Evolutionary conservation across 768 basidiomycete species (phyloP), one percentile per base, ranked within the genome.

Genomic region (Leccinum sublutescens): DNA sequence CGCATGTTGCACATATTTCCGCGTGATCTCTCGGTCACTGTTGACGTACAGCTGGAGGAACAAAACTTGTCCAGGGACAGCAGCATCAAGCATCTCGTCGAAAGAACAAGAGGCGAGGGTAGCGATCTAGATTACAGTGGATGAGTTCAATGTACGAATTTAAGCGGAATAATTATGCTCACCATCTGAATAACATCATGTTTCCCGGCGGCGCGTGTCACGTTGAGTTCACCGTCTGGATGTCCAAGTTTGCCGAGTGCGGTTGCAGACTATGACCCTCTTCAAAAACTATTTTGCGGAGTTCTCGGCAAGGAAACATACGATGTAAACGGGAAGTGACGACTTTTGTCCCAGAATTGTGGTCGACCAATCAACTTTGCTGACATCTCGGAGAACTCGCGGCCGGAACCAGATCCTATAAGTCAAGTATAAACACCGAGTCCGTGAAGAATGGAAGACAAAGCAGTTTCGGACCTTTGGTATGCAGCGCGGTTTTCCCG

Each of bases 101-200:
- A 98, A 97, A 0, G 93, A 91, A 73, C 95, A 98, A 0, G 92
- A 95, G 0, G 96, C 93, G 19, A 98, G 79, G 0, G 97, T 98
- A 2, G 95, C 93, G 55, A 98, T 95, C 95, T 95, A 34, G 34
- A 6, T 38, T 47, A 25, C 19, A 14, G 27, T 25, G 43, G 19
- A 45, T 45, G 5, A 50, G 23, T 3, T 5, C 3, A 17, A 25
- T n/a, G 11, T 11, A 45, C 43, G 1, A 19, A 45, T 45, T 21
- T 53, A 50, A 40, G 54, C 52, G 14, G 29, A 29, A 29, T 9
- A 0, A 29, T 29, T 29, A 29, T 45, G 64, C 61, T 50, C 21
- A 85, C 87, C 88, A 89, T 89, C 63, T 90, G 89, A 54, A 89
- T 89, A 51, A 90, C 74, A 12, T 81, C 82, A 59, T 87, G 85